Evolutionary conservation across 116 monocot species (phyloP), one percentile per base, ranked within the genome.

Genomic region (Cymodocea nodosa): DNA sequence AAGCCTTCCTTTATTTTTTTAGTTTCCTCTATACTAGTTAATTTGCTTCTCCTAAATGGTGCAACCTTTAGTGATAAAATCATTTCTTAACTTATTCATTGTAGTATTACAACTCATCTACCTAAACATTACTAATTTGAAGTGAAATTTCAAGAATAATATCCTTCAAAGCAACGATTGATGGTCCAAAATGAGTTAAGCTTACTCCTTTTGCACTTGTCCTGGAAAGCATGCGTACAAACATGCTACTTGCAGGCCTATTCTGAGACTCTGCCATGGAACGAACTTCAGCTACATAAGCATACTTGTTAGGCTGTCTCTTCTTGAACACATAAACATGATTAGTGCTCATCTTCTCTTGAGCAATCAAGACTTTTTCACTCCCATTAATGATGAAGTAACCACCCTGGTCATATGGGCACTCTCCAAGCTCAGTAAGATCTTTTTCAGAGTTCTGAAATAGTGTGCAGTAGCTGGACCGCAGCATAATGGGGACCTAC

Each of bases 301-400:
- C 87, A 83, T 61, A 99, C 56, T 99, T 99, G 70, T 99, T 99
- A 4, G 93, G 99, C 63, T 92, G 89, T 52, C 93, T 89, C 73
- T 93, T 99, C 81, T 93, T 99, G 35, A 92, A 99, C 11, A 93
- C 89, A 71, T 92, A 99, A 48, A 99, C 99, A 81, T 87, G 93
- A 75, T 93, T 99, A 36, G 93, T 99, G 74, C 99, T 93, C 89
- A 99, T 93, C 77, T 93, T 99, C 66, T 99, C 93, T 69, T 99
- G 93, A 24, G 93, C 99, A 78, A 99, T 99, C 66, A 99, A 37
- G 66, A 99, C 99, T 68, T 99, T 99, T 75, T 93, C 99, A 66
- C 93, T 92, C 34, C 99, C 99, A 80, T 99, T 99, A 61, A 99
- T 89, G 8, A 99, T 79, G 57, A 99, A 99, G 60, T 99, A 99